Percentiles rank a stretch among this genome's conserved stretches.
Evolutionary conservation across 257 asterid species (phyloP).

Genomic region (Salvia miltiorrhiza): DNA sequence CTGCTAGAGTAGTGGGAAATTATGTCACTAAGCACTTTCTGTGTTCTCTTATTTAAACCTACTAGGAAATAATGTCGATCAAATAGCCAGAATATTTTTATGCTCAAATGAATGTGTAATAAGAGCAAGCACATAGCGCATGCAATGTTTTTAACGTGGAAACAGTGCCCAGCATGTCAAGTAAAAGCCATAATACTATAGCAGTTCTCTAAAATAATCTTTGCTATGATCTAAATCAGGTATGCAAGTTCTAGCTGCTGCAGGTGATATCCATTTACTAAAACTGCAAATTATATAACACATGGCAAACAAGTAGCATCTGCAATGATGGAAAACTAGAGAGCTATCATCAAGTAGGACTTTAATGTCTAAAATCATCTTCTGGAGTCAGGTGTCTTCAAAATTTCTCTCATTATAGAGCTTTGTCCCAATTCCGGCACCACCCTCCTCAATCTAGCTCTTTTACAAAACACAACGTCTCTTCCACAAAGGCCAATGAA

Average conservation of each 20-base stretch:
- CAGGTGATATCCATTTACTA: neutral
- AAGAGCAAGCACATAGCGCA: neutral
- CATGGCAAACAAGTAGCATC: neutral
- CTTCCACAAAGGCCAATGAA: neutral
- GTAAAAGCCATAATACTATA: neutral
- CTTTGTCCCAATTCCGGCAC: neutral
- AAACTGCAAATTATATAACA: neutral
- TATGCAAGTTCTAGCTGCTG: neutral
- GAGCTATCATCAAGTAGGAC: neutral
- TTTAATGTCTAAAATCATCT: neutral
- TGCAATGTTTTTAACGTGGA: neutral
- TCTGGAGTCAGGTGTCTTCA: neutral
- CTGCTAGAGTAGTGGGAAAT: slow-evolving; percentile 1
- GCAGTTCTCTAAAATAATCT: neutral
- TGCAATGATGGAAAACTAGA: neutral
- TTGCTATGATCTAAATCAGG: neutral
- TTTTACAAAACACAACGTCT: neutral
- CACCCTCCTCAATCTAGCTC: neutral
- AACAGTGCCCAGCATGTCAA: neutral
- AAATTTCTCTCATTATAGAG: neutral
- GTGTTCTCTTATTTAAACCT: neutral
- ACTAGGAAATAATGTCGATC: neutral
- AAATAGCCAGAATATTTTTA: neutral
- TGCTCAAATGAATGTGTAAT: neutral
- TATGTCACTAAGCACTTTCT: neutral